Evolutionary conservation across 305 asterid species (phyloP).

Genomic region (Vinca major): DNA sequence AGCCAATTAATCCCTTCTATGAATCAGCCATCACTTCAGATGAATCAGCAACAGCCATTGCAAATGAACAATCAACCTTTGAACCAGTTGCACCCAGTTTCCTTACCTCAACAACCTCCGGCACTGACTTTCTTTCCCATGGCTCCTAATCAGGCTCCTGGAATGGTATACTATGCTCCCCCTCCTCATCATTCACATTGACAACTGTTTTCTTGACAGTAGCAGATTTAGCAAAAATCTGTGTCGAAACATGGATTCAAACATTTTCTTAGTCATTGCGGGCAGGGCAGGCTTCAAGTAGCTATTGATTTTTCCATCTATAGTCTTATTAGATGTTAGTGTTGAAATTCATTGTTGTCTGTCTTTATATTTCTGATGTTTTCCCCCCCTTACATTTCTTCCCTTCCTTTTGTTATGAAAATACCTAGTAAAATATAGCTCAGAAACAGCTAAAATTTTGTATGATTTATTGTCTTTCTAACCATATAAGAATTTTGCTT

Average conservation of each 20-base stretch:
- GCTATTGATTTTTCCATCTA: no score
- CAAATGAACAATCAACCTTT: conserved; percentile 32
- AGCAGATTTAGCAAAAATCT: not conserved
- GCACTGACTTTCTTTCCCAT: conserved; percentile 51
- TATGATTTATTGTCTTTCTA: not conserved
- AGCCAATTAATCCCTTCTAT: conserved; percentile 45
- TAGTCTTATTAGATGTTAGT: not conserved
- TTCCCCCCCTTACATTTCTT: not conserved
- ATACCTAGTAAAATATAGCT: conserved; percentile 4
- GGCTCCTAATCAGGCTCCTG: conserved; percentile 47
- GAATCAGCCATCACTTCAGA: conserved; percentile 36
- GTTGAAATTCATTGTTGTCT: not conserved
- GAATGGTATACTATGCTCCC: conserved; percentile 58
- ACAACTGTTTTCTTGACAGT: conserved; percentile 11
- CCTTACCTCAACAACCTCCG: conserved; percentile 24
- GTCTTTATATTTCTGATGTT: not conserved
- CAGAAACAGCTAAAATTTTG: not conserved
- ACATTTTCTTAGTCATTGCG: not conserved
- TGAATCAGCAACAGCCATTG: conserved; percentile 32
- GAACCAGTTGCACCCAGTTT: conserved; percentile 31
- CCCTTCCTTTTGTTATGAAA: not conserved
- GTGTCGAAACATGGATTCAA: not conserved
- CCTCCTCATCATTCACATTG: conserved; percentile 57
- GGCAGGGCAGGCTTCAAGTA: not conserved
- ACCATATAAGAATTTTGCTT: not conserved